These are phyloP conservation scores for Seiridium cupressi DNA, from an alignment of 2,329 filamentous ascomycete genomes.

Conservation along the genomic window DNA sequence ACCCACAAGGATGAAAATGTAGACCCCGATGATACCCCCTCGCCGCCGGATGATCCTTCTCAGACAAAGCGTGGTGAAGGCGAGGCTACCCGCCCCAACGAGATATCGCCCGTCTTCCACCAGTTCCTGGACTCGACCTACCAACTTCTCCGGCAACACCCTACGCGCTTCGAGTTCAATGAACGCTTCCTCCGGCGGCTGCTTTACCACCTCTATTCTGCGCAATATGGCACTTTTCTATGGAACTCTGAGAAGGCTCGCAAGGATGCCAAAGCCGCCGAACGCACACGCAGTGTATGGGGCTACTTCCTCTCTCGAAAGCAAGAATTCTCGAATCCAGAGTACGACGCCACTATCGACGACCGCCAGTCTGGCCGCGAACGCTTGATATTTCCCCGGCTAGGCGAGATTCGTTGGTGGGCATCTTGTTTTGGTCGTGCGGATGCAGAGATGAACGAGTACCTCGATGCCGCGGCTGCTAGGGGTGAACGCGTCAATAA, in stretches of 20 bases:
- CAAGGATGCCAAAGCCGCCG: slow-evolving; percentile 63
- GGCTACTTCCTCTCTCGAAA: slow-evolving; percentile 86
- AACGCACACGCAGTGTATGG: slow-evolving; percentile 86
- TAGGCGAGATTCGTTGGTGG: slow-evolving; percentile 90
- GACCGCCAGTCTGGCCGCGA: slow-evolving; percentile 79
- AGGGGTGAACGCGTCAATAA: slow-evolving; percentile 38
- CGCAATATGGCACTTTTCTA: slow-evolving; percentile 94
- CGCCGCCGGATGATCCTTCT: slow-evolving; percentile 25
- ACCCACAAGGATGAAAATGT: slow-evolving; percentile 61
- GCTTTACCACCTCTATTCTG: slow-evolving; percentile 91
- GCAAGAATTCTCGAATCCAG: slow-evolving; percentile 77
- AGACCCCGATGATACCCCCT: slow-evolving; percentile 28
- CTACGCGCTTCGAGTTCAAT: slow-evolving; percentile 91
- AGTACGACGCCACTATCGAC: slow-evolving; percentile 73
- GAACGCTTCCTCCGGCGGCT: slow-evolving; percentile 87
- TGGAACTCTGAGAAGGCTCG: slow-evolving; percentile 94
- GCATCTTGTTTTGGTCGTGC: slow-evolving; percentile 80
- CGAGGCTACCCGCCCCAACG: slow-evolving; percentile 77
- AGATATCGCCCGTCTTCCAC: slow-evolving; percentile 94
- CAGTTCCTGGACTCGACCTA: slow-evolving; percentile 96
- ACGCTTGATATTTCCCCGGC: slow-evolving; percentile 76
- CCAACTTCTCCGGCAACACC: slow-evolving; percentile 82
- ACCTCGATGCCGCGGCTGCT: slow-evolving; percentile 52
- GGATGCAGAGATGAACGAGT: slow-evolving; percentile 89
- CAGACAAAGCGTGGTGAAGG: slow-evolving; percentile 43